Percentiles rank a stretch among this genome's conserved stretches.
phyloP scores from a whole-genome alignment of 2,329 filamentous ascomycete genomes.

The Orbilia javanica region DNA sequence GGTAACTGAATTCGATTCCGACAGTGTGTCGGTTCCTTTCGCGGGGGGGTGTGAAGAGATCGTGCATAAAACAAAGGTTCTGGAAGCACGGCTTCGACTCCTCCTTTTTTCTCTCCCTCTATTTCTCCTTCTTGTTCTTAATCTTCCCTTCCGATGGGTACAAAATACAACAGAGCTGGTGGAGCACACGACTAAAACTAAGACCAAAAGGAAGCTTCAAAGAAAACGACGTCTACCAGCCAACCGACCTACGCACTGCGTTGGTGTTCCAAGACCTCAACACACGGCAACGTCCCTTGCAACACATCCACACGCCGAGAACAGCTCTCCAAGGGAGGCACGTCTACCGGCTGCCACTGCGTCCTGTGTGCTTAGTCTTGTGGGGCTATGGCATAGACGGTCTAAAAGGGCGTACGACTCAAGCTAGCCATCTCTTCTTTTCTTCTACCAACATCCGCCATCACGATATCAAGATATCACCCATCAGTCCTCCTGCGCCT shows the following conservation, averaged over 20 bases:
- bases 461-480: constrained; percentile 8
- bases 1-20: constrained; percentile 18
- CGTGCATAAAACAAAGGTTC: constrained; percentile 31
- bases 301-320: not conserved
- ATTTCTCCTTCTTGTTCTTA: not conserved
- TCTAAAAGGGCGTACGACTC: not conserved
- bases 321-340: not conserved
- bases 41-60: constrained; percentile 25
- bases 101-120: not conserved
- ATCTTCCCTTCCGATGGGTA: not conserved
- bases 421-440: not conserved
- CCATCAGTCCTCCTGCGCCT: not conserved
- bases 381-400: not conserved
- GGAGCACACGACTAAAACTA: not conserved
- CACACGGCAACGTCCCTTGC: constrained; percentile 9
- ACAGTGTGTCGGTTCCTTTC: not conserved
- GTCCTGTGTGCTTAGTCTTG: not conserved
- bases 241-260: not conserved
- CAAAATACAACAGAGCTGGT: not conserved
- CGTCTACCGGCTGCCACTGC: not conserved
- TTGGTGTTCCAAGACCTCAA: constrained; percentile 23
- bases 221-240: not conserved
- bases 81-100: constrained; percentile 13
- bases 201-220: not conserved
- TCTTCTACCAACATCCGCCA: not conserved